Base-by-base conservation (phyloP, 495 filamentous ascomycete genomes). In the Penicillium daleae region DNA sequence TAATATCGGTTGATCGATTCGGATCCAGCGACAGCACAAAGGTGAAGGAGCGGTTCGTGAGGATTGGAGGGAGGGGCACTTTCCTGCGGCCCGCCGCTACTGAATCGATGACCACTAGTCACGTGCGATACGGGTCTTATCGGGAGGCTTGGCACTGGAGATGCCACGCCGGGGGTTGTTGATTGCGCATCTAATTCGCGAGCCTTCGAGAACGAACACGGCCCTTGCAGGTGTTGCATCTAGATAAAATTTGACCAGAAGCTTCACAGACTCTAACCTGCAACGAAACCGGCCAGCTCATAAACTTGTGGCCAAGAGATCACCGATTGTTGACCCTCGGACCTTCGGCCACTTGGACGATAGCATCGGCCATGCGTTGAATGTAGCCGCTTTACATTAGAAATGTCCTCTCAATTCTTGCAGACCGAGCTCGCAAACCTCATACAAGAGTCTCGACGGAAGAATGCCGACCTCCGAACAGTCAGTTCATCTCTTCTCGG, bases 371-470 rank as follows among this genome's bases (percentile, higher is more conserved):
- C 63, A 80, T 76, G 77, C 57, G 68, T 59, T 79, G 67, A 56
- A 75, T 70, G 56, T 63, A 65, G 56, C 66, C 40, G 56, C 49
- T 48, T 49, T 57, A 35, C 50, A 63, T 66, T 71, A 69, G 73
- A 85, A 71, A 99, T 99, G 95, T 97, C 92, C 70, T 87, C 93
- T 59, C 92, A 96, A 81, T 86, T 98, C 60, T 85, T 99, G 64
- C 89, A 89, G 66, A 86, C 89, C 52, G 95, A 99, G 83, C 88
- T 99, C 66, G 83, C 89, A 67, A 96, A 90, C 76, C 85, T 99
- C 67, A 90, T 97, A 56, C 93, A 97, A 71, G 95, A 99, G 74
- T 93, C 92, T 68, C 97, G 96, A 75, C 86, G 93, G 63, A 98
- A 96, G 77, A 88, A 97, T 74, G 83, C 86, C 56, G 95, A 98